Percentiles rank a stretch among this genome's conserved stretches.
Evolutionary conservation across 2,329 filamentous ascomycete species (phyloP).

Genomic region (Paecilomyces niveus): DNA sequence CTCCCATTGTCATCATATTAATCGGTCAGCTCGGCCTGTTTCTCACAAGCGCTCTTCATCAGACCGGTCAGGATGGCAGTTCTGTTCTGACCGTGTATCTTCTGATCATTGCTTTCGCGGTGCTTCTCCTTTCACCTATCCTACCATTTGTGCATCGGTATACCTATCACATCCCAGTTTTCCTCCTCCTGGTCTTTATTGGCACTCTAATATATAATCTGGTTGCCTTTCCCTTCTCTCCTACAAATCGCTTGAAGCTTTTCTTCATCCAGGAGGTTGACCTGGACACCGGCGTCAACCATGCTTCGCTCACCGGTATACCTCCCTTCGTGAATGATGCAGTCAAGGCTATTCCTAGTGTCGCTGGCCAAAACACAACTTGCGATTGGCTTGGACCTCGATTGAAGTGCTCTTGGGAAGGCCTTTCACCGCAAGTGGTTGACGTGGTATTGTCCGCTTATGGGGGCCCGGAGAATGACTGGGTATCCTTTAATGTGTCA

Average conservation of each 20-base stretch:
- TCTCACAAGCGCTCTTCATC: conserved; percentile 62
- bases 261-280: conserved; percentile 80
- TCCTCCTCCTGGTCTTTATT: conserved; percentile 65
- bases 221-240: conserved; percentile 78
- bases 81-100: conserved; percentile 65
- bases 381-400: conserved; percentile 44
- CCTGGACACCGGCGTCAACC: conserved; percentile 63
- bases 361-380: conserved; percentile 52
- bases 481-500: conserved; percentile 61
- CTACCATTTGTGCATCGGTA: conserved; percentile 82
- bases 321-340: conserved; percentile 61
- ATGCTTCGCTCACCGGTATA: conserved; percentile 62
- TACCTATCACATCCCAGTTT: conserved; percentile 71
- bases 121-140: conserved; percentile 67
- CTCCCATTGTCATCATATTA: conserved; percentile 69
- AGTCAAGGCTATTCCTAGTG: conserved; percentile 62
- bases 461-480: conserved; percentile 43
- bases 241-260: conserved; percentile 71
- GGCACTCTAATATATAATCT: conserved; percentile 82
- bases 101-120: conserved; percentile 58
- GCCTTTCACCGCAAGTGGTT: conserved; percentile 59
- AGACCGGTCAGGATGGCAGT: conserved; percentile 80
- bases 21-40: conserved; percentile 70
- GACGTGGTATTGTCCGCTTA: conserved; percentile 25
- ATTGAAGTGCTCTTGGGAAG: conserved; percentile 63